Evolutionary conservation across 164 flowering plant genomes (phyloP).

Genomic region (Piper longum): DNA sequence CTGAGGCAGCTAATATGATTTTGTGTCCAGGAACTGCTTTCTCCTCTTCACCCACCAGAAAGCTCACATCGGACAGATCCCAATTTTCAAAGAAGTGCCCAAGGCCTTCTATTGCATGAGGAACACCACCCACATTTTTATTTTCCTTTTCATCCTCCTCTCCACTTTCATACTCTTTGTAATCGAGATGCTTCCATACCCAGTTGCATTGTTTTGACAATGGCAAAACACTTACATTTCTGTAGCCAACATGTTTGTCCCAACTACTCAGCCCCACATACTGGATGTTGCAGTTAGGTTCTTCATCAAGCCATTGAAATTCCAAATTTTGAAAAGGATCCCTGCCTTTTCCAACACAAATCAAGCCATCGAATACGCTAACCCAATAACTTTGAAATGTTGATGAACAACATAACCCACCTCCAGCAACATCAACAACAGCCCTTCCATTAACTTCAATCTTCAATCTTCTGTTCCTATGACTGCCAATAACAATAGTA

Average conservation of each 20-base stretch:
- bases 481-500: slow-evolving; percentile 79
- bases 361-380: slow-evolving; percentile 83
- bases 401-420: slow-evolving; percentile 65
- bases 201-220: slow-evolving; percentile 46
- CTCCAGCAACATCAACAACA: slow-evolving; percentile 62
- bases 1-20: slow-evolving; percentile 51
- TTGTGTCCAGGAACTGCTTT: slow-evolving; percentile 76
- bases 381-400: slow-evolving; percentile 94
- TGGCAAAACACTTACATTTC: slow-evolving; percentile 77
- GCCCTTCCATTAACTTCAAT: slow-evolving; percentile 82
- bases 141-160: slow-evolving; percentile 21
- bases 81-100: slow-evolving; percentile 65
- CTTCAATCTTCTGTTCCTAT: slow-evolving; percentile 60
- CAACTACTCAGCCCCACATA: slow-evolving; percentile 94
- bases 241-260: slow-evolving; percentile 95
- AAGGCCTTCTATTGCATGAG: slow-evolving; percentile 46
- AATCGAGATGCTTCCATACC: slow-evolving; percentile 63
- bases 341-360: slow-evolving; percentile 73
- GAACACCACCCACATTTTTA: slow-evolving; percentile 13
- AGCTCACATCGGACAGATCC: slow-evolving; percentile 70
- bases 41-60: slow-evolving; percentile 65
- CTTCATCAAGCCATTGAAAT: slow-evolving; percentile 84
- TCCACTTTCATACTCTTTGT: slow-evolving; percentile 22
- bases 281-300: slow-evolving; percentile 72
- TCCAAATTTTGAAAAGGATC: slow-evolving; percentile 85